Evolutionary conservation across 768 basidiomycete genomes (phyloP).

Genomic region (Xerocomellus amylosporus): DNA sequence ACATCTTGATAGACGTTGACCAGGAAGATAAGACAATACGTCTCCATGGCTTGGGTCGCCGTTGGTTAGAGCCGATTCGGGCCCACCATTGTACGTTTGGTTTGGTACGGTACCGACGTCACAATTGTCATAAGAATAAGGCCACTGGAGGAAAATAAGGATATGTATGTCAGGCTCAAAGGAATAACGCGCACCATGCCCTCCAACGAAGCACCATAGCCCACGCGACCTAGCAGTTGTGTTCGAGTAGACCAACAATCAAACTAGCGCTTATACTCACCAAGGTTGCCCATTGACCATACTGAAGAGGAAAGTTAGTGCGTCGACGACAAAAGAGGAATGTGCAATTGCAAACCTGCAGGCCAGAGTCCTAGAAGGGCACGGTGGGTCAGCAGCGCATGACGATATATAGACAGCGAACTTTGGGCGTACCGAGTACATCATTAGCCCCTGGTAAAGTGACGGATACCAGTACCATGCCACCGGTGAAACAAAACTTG

Average conservation of each 20-base stretch:
- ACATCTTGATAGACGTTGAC: slow-evolving; percentile 84
- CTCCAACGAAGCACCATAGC: slow-evolving; percentile 83
- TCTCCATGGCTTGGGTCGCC: slow-evolving; percentile 56
- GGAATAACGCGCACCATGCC: slow-evolving; percentile 55
- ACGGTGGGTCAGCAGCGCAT: neutral
- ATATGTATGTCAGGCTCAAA: neutral
- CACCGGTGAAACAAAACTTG: slow-evolving; percentile 94
- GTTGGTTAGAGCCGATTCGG: slow-evolving; percentile 53
- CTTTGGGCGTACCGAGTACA: slow-evolving; percentile 38
- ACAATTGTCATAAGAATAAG: slow-evolving; percentile 80
- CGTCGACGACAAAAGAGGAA: neutral
- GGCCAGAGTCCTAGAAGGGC: slow-evolving; percentile 63
- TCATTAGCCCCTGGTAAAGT: slow-evolving; percentile 64
- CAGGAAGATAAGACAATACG: slow-evolving; percentile 78
- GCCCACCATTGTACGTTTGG: slow-evolving; percentile 69
- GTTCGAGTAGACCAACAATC: neutral
- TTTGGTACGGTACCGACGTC: slow-evolving; percentile 92
- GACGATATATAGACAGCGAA: neutral
- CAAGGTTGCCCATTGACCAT: slow-evolving; percentile 81
- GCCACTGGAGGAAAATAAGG: slow-evolving; percentile 50
- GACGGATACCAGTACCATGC: slow-evolving; percentile 69
- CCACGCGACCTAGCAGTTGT: slow-evolving; percentile 59
- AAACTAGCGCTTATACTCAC: slow-evolving; percentile 27
- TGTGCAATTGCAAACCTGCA: slow-evolving; percentile 36
- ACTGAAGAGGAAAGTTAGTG: slow-evolving; percentile 32